Evolutionary conservation across 768 basidiomycete species (phyloP), one percentile per base, ranked within the genome.

Genomic region (Pisolithus albus): DNA sequence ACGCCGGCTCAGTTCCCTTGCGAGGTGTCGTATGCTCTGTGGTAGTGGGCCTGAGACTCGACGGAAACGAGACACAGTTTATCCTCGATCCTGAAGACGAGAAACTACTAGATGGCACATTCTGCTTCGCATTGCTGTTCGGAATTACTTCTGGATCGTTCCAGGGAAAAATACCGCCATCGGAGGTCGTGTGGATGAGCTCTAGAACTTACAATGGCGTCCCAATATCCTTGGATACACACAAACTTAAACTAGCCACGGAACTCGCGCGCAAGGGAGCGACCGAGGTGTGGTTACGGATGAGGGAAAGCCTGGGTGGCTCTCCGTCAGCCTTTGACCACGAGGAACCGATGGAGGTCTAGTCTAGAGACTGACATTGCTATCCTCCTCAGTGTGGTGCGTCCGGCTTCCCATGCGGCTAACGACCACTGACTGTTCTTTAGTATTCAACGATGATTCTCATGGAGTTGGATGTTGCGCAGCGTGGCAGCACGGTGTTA

Each of bases 11-110:
- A 1, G 67, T 92, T 0, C 82, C 86, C 0, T 83, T 90, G 86
- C 71, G 76, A 2, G 86, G 87, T 1, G 79, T 85, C n/a, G 75
- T 86, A 0, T 83, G 82, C 48, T 88, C 88, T 4, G 77, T 84
- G 2, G 70, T 84, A 0, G 72, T 86, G 1, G 81, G 79, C 0
- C 70, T 70, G 13, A 45, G 69, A 6, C 36, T 36, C 19, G 44
- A 56, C 9, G 34, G 38, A 18, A 36, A 21, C 23, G 44, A 10
- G 4, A 60, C 70, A 0, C 52, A 55, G 1, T 62, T 83, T 2
- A 60, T 84, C 13, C 66, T 82, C 2, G 82, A 84, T 60, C 81
- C 83, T 1, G 69, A 62, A 8, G 76, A 75, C 16, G 68, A 70
- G 4, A 76, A 59, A 0, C 47, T 51, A 0, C 58, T 79, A 0